Conservation (phyloP, 768 basidiomycete genomes). For the Lentinus brumalis region DNA sequence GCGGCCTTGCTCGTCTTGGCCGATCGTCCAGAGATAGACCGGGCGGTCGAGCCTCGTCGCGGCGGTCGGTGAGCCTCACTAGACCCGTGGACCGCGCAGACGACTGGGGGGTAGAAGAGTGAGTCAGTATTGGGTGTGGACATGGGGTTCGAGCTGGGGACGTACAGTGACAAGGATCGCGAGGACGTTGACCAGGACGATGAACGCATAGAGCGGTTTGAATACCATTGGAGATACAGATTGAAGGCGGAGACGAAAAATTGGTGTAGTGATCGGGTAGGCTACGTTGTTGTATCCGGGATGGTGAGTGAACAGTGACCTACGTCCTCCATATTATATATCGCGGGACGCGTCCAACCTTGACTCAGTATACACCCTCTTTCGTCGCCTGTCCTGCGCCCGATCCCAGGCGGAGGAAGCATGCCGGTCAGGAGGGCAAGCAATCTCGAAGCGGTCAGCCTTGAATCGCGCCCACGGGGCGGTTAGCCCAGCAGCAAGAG, state of each 20-base stretch:
- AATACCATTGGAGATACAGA: not conserved
- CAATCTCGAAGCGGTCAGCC: too few species aligned
- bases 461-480: too few species aligned
- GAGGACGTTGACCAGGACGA: not conserved
- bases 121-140: not conserved
- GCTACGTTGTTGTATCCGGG: not conserved
- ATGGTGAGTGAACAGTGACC: not conserved
- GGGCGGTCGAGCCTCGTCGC: not conserved
- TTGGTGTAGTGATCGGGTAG: too few species aligned
- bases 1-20: constrained; percentile 9
- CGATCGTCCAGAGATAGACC: not conserved
- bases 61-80: not conserved
- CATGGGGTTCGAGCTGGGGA: not conserved
- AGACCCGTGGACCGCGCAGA: not conserved
- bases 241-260: not conserved
- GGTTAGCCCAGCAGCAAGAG: too few species aligned
- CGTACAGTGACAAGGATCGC: not conserved
- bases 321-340: too few species aligned
- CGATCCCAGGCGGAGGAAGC: too few species aligned
- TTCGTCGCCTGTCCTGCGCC: too few species aligned
- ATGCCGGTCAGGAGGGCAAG: too few species aligned
- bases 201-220: not conserved
- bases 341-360: too few species aligned
- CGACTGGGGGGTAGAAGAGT: not conserved
- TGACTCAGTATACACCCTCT: too few species aligned